These are phyloP conservation scores for Angomonas ambiguus DNA, from an alignment of 208 protist species.

Conservation along the genomic window DNA sequence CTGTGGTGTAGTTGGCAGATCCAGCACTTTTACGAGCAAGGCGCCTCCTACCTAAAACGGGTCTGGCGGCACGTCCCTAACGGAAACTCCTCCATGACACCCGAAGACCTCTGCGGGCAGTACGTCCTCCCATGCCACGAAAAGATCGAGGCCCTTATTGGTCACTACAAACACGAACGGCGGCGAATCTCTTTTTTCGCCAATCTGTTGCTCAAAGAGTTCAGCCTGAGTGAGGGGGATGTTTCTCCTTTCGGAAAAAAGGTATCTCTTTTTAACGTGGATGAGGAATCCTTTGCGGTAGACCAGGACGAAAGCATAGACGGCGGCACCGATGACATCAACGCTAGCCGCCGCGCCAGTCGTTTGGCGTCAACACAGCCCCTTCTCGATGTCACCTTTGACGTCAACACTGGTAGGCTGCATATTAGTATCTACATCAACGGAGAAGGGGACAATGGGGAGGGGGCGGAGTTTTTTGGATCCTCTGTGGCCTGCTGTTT, in stretches of 20 bases:
- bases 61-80: constrained; percentile 5
- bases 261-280: neutral
- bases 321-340: neutral
- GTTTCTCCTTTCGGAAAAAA: neutral
- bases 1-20: constrained; percentile 8
- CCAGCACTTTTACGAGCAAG: neutral
- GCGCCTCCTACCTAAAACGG: neutral
- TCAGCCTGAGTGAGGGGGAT: neutral
- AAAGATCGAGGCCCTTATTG: neutral
- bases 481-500: constrained; percentile 30
- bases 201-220: constrained; percentile 1
- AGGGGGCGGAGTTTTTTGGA: constrained; percentile 25
- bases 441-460: constrained; percentile 19
- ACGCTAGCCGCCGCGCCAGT: constrained; percentile 10
- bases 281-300: neutral
- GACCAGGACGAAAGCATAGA: constrained; percentile 6
- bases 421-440: constrained; percentile 36
- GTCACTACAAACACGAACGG: neutral
- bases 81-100: neutral
- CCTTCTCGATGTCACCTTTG: constrained; percentile 26
- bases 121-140: constrained; percentile 4
- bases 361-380: constrained; percentile 19
- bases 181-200: neutral
- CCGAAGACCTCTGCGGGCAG: neutral
- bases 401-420: constrained; percentile 23